A percentile compares a stretch with the other conserved stretches of the same genome.
Evolutionary conservation across 2,329 filamentous ascomycete genomes (phyloP).

Genomic region (Exophiala dermatitidis): DNA sequence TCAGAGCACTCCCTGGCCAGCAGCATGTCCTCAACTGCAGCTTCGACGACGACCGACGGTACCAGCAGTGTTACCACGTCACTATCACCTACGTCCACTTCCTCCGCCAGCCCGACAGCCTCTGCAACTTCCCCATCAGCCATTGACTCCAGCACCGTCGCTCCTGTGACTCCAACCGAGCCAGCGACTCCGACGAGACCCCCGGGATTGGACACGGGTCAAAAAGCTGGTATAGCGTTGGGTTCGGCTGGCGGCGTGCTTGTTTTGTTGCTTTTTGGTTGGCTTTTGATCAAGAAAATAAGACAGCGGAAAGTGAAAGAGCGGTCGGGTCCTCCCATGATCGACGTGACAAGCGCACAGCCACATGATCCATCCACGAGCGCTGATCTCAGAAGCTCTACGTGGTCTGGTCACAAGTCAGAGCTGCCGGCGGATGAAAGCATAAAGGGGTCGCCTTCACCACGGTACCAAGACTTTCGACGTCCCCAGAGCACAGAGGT

Average conservation of each 20-base stretch:
- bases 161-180: neutral
- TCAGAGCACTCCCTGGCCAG: slow-evolving; percentile 7
- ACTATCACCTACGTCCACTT: neutral
- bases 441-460: slow-evolving; percentile 6
- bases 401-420: slow-evolving; percentile 24
- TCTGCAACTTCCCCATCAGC: neutral
- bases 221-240: slow-evolving; percentile 18
- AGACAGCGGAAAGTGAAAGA: slow-evolving; percentile 2
- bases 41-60: neutral
- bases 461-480: slow-evolving; percentile 10
- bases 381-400: slow-evolving; percentile 16
- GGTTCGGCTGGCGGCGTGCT: slow-evolving; percentile 10
- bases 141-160: neutral
- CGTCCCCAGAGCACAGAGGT: slow-evolving; percentile 16
- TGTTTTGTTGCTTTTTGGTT: slow-evolving; percentile 3
- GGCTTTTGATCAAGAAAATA: slow-evolving; percentile 2
- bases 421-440: slow-evolving; percentile 22
- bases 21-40: neutral
- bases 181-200: neutral
- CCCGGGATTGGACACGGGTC: slow-evolving; percentile 11
- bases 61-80: slow-evolving; percentile 1
- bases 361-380: slow-evolving; percentile 1
- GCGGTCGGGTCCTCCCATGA: slow-evolving; percentile 3
- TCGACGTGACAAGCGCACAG: slow-evolving; percentile 9
- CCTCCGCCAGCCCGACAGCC: neutral